Evolutionary conservation across 352 stramenopile species (phyloP).

Genomic region (Poterioochromonas sp.): DNA sequence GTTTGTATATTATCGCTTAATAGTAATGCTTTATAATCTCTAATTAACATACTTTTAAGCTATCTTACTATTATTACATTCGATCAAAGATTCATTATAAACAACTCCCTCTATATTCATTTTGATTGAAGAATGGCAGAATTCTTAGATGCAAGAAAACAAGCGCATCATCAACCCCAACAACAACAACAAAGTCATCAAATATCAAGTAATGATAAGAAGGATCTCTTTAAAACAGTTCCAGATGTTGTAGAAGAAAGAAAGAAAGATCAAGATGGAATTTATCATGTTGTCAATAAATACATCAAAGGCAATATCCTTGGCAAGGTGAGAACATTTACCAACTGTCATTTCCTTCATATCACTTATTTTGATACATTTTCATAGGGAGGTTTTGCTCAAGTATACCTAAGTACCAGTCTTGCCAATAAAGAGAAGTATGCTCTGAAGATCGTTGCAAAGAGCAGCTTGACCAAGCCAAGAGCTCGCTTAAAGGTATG

Average conservation of each 20-base stretch:
- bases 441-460: slow-evolving; percentile 94
- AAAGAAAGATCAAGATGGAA: slow-evolving; percentile 45
- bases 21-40: too few relatives aligned
- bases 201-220: too few relatives aligned
- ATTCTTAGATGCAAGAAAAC: too few relatives aligned
- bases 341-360: background rate
- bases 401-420: slow-evolving; percentile 87
- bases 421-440: slow-evolving; percentile 81
- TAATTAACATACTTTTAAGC: too few relatives aligned
- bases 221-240: background rate
- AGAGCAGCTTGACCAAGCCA: slow-evolving; percentile 88
- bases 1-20: too few relatives aligned
- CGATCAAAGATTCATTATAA: too few relatives aligned
- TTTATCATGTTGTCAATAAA: slow-evolving; percentile 53
- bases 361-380: background rate
- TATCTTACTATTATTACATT: too few relatives aligned
- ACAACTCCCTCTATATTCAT: too few relatives aligned
- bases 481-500: slow-evolving; percentile 87
- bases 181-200: too few relatives aligned
- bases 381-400: slow-evolving; percentile 86
- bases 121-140: too few relatives aligned
- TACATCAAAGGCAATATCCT: slow-evolving; percentile 85
- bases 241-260: slow-evolving; percentile 49
- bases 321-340: slow-evolving; percentile 63
- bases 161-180: too few relatives aligned